A percentile compares a stretch with the other conserved stretches of the same genome.
Evolutionary conservation across 345 rosid genomes (phyloP).

Genomic region (Isatis tinctoria): DNA sequence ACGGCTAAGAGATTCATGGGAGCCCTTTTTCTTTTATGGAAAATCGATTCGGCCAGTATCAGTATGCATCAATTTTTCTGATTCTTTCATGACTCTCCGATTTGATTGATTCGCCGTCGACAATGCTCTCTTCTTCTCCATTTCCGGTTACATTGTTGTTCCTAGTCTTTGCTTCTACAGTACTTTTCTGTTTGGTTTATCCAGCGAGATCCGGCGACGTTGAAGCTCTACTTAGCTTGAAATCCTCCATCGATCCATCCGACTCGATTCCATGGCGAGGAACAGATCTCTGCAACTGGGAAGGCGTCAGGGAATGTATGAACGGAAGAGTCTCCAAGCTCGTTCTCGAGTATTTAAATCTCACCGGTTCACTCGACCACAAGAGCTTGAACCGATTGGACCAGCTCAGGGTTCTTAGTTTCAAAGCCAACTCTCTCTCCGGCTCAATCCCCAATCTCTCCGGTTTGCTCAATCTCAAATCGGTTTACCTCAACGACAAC

Average conservation of each 20-base stretch:
- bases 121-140: not conserved
- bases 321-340: constrained; percentile 82
- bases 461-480: constrained; percentile 71
- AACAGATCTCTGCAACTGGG: constrained; percentile 61
- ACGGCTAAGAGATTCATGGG: constrained; percentile 4
- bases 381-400: constrained; percentile 56
- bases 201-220: constrained; percentile 53
- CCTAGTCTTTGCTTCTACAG: constrained; percentile 9
- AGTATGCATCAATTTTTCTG: not conserved
- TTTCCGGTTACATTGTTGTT: constrained; percentile 9
- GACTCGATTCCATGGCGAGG: constrained; percentile 58
- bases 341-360: constrained; percentile 63
- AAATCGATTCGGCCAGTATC: constrained; percentile 9
- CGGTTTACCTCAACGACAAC: constrained; percentile 63
- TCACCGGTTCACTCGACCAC: constrained; percentile 55
- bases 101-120: not conserved
- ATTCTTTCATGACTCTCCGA: constrained; percentile 6
- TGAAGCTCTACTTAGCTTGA: constrained; percentile 61
- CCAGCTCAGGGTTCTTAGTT: constrained; percentile 84
- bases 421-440: constrained; percentile 76
- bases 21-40: constrained; percentile 16
- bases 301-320: constrained; percentile 67
- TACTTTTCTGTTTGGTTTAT: constrained; percentile 35
- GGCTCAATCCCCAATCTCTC: constrained; percentile 70
- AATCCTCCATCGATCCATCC: constrained; percentile 63